A percentile compares a stretch with the other conserved stretches of the same genome.
Conservation (phyloP, 345 rosid species). For the Euclidium syriacum region DNA sequence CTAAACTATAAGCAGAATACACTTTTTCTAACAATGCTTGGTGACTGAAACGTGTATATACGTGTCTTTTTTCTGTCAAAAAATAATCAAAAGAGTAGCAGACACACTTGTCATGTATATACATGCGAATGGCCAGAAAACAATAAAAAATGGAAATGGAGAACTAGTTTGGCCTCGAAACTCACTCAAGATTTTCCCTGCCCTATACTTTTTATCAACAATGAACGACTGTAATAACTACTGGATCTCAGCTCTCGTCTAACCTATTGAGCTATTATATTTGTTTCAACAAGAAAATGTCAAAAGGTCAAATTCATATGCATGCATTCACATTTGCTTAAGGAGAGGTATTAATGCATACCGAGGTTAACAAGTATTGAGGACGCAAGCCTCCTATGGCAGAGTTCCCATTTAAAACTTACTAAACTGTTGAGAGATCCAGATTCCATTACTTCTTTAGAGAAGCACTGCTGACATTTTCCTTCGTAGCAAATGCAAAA, state of each 20-base stretch:
- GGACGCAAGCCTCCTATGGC: conserved; percentile 51
- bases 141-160: conserved; percentile 5
- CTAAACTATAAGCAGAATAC: conserved; percentile 15
- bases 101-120: not conserved
- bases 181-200: conserved; percentile 3
- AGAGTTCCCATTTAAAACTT: conserved; percentile 59
- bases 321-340: not conserved
- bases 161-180: conserved; percentile 3
- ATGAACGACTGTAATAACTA: not conserved
- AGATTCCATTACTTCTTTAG: conserved; percentile 41
- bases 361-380: conserved; percentile 59
- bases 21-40: not conserved
- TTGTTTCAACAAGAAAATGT: not conserved
- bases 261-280: not conserved
- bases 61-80: not conserved
- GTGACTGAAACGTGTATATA: not conserved
- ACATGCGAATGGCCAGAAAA: conserved; percentile 13
- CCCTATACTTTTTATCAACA: not conserved
- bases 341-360: conserved; percentile 32
- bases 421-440: conserved; percentile 42
- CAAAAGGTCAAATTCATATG: conserved; percentile 18
- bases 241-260: conserved; percentile 6
- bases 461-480: conserved; percentile 58
- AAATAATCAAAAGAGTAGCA: not conserved
- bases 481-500: conserved; percentile 53